phyloP scores from a whole-genome alignment of 805 yeast genomes.

The Candida glaebosa region DNA sequence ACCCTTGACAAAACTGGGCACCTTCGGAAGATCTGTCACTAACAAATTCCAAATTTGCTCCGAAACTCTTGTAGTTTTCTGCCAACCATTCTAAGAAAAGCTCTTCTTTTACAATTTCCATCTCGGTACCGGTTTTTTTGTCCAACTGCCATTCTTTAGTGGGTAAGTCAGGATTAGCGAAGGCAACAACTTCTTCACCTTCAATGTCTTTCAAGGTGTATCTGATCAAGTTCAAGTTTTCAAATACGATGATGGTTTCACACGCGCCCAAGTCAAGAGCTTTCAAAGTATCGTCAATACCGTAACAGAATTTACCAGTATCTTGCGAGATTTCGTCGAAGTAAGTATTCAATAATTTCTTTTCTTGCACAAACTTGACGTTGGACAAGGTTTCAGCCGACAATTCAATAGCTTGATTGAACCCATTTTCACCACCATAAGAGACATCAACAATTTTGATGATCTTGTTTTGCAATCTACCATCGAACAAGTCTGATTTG shows the following conservation, averaged over 20 bases:
- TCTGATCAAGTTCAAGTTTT: conserved; percentile 82
- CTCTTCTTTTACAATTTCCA: conserved; percentile 84
- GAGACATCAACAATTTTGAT: conserved; percentile 94
- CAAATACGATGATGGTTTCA: conserved; percentile 88
- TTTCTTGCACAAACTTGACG: conserved; percentile 97
- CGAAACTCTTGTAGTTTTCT: conserved; percentile 89
- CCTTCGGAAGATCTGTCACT: conserved; percentile 97
- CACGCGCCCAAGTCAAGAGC: conserved; percentile 96
- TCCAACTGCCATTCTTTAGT: conserved; percentile 77
- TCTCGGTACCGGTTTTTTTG: conserved; percentile 83
- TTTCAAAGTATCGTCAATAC: conserved; percentile 93
- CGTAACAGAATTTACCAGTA: conserved; percentile 96
- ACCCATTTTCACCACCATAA: conserved; percentile 99
- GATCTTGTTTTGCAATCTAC: conserved; percentile 81
- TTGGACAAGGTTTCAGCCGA: conserved; percentile 96
- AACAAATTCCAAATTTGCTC: conserved; percentile 94
- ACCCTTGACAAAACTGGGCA: conserved; percentile 96
- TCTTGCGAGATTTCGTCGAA: conserved; percentile 98
- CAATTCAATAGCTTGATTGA: conserved; percentile 97
- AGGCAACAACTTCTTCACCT: conserved; percentile 70
- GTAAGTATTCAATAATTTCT: conserved; percentile 86
- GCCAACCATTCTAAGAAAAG: conserved; percentile 96
- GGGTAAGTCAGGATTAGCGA: conserved; percentile 67
- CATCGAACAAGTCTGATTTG: conserved; percentile 90
- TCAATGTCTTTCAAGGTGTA: conserved; percentile 81